These are phyloP conservation scores for Sclerotinia borealis DNA, from an alignment of 2,329 filamentous ascomycete genomes.

Conservation along the genomic window DNA sequence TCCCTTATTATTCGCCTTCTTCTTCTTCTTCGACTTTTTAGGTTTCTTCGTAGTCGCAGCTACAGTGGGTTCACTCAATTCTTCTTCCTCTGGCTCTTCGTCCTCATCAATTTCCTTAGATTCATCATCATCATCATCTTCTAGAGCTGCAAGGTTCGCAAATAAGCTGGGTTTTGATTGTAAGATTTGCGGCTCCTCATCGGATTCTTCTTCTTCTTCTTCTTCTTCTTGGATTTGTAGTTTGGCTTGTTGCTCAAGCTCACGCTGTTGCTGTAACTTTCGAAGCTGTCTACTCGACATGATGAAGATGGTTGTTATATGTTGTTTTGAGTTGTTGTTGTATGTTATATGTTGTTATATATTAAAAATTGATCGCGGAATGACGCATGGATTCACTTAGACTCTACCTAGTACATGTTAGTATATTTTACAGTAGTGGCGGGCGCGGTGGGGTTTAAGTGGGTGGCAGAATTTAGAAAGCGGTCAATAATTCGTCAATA, in stretches of 20 bases:
- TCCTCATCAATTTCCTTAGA: constrained; percentile 29
- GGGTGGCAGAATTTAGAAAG: neutral
- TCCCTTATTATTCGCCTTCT: constrained; percentile 30
- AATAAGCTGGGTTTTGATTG: constrained; percentile 46
- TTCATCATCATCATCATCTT: constrained; percentile 34
- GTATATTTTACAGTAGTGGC: no score
- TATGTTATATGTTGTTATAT: neutral
- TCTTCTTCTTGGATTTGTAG: constrained; percentile 21
- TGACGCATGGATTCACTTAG: neutral
- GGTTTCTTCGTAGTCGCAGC: constrained; percentile 35
- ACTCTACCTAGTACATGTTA: no score
- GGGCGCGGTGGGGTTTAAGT: no score
- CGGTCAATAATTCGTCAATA: no score
- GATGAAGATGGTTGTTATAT: neutral
- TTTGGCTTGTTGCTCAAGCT: constrained; percentile 26
- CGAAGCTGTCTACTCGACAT: constrained; percentile 34
- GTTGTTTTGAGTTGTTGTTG: no score
- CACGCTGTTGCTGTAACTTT: constrained; percentile 33
- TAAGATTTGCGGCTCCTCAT: constrained; percentile 25
- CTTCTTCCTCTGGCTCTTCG: constrained; percentile 31
- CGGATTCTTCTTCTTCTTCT: constrained; percentile 28
- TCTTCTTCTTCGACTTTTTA: constrained; percentile 52
- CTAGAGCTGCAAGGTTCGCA: constrained; percentile 44
- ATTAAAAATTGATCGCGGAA: neutral
- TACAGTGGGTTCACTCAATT: constrained; percentile 30